Conservation (phyloP, 352 stramenopile genomes). For the Aphanomyces astaci region DNA sequence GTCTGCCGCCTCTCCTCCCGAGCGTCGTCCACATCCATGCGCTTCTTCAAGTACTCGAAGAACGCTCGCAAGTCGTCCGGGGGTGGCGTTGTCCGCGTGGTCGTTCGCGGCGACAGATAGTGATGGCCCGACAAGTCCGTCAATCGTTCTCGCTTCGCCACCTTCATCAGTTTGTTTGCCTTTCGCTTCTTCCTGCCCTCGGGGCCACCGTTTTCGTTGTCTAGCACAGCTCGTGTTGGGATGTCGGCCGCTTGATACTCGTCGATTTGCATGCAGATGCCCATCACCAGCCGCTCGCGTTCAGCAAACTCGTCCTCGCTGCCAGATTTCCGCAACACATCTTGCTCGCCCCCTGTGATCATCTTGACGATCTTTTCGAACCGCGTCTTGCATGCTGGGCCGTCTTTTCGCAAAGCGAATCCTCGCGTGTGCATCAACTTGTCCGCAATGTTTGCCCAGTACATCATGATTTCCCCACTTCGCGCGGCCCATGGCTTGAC, state of each 20-base stretch:
- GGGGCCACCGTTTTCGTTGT: background rate
- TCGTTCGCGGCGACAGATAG: background rate
- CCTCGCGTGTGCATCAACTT: slow-evolving; percentile 12
- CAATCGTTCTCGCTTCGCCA: slow-evolving; percentile 13
- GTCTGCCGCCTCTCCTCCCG: slow-evolving; percentile 12
- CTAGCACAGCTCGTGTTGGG: too few species aligned
- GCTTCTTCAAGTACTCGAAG: slow-evolving; percentile 20
- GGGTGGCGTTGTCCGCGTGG: too few species aligned
- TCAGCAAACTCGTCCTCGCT: slow-evolving; percentile 20
- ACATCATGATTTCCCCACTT: slow-evolving; percentile 21
- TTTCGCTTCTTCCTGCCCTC: slow-evolving; percentile 20
- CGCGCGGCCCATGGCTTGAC: slow-evolving; percentile 16
- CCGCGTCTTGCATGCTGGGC: slow-evolving; percentile 22
- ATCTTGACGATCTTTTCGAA: slow-evolving; percentile 24
- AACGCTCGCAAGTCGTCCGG: slow-evolving; percentile 6
- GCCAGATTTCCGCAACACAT: slow-evolving; percentile 18
- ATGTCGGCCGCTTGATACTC: slow-evolving; percentile 1
- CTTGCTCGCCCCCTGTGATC: slow-evolving; percentile 13
- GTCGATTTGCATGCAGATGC: slow-evolving; percentile 21
- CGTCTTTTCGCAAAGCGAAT: slow-evolving; percentile 16
- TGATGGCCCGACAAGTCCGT: background rate
- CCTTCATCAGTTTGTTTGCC: slow-evolving; percentile 1
- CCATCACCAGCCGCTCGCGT: slow-evolving; percentile 10
- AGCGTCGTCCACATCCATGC: slow-evolving; percentile 20
- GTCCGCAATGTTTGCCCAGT: slow-evolving; percentile 14